Conservation (phyloP, 2,329 filamentous ascomycete genomes). For the Aspergillus nomiae region DNA sequence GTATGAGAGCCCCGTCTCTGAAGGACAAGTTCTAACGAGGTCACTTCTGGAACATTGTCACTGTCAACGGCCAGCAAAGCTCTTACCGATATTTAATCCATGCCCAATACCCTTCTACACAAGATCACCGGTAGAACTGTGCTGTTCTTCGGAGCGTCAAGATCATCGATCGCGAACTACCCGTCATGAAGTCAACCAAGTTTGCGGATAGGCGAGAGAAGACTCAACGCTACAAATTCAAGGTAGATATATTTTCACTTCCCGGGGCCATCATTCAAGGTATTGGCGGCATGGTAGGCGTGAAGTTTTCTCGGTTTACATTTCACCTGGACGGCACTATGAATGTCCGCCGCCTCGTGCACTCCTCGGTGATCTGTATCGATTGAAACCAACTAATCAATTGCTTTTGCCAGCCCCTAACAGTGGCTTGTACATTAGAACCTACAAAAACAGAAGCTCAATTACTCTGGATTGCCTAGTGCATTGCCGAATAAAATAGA, state of each 20-base stretch:
- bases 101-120: not conserved
- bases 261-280: too few species aligned
- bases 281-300: too few species aligned
- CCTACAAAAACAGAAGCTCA: not conserved
- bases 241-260: too few species aligned
- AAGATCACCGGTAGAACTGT: not conserved
- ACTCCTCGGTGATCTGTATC: not conserved
- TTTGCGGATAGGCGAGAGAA: too few species aligned
- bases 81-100: not conserved
- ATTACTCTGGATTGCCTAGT: not conserved
- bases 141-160: too few species aligned
- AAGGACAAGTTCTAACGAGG: not conserved
- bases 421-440: not conserved
- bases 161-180: too few species aligned
- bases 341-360: not conserved
- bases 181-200: too few species aligned
- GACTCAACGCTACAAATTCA: too few species aligned
- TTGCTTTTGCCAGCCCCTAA: not conserved
- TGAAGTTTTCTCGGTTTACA: not conserved
- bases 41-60: not conserved
- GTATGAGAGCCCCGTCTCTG: not conserved
- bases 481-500: not conserved
- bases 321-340: not conserved
- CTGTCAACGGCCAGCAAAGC: not conserved
- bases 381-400: not conserved